Evolutionary conservation across 106 monocot genomes (phyloP).

Genomic region (Dactylorhiza incarnata): DNA sequence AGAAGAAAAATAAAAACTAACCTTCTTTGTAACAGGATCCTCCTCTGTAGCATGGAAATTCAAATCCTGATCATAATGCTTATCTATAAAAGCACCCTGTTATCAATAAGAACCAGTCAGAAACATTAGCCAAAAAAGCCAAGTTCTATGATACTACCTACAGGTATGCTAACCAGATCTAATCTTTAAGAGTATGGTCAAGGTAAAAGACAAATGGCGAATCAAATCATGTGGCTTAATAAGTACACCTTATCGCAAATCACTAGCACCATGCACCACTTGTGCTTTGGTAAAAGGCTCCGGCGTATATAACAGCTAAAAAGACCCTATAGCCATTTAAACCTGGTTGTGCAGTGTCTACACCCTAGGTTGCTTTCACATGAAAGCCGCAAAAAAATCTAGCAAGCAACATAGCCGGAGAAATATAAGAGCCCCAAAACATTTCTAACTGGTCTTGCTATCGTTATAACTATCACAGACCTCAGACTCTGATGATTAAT

Average conservation of each 20-base stretch:
- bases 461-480: neutral
- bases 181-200: neutral
- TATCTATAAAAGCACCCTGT: conserved; percentile 68
- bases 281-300: neutral
- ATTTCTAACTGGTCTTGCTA: neutral
- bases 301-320: neutral
- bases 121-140: neutral
- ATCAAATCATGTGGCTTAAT: neutral
- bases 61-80: conserved; percentile 92
- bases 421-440: neutral
- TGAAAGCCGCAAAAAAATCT: neutral
- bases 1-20: conserved; percentile 10
- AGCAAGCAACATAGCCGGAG: neutral
- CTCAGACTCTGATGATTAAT: neutral
- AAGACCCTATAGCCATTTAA: neutral
- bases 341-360: neutral
- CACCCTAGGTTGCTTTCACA: neutral
- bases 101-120: neutral
- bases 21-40: conserved; percentile 98
- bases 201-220: neutral
- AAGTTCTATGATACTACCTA: neutral
- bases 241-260: neutral
- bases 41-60: conserved; percentile 95
- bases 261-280: neutral
- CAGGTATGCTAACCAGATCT: conserved; percentile 1